Conservation (phyloP, 345 rosid genomes). For the Psidium friedrichsthalianum region DNA sequence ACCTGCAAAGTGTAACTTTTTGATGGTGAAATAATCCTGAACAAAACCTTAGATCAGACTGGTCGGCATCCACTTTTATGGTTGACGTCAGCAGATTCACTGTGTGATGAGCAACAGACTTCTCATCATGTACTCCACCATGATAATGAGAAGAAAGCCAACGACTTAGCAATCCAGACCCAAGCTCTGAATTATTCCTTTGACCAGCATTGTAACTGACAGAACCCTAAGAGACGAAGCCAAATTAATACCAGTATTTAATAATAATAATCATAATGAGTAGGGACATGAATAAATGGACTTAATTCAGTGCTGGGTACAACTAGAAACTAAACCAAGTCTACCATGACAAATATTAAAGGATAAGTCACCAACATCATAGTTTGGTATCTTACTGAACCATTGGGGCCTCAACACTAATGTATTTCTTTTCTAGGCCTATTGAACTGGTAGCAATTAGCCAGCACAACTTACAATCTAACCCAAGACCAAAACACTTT, state of each 20-base stretch:
- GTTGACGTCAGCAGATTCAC: slow-evolving; percentile 99
- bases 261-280: neutral
- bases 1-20: slow-evolving; percentile 99
- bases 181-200: slow-evolving; percentile 92
- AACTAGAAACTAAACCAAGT: neutral
- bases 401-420: neutral
- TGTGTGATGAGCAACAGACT: slow-evolving; percentile 97
- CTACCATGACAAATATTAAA: neutral
- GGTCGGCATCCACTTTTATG: slow-evolving; percentile 93
- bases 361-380: neutral
- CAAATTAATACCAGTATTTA: neutral
- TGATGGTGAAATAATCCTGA: slow-evolving; percentile 94
- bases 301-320: neutral
- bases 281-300: neutral
- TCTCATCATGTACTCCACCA: slow-evolving; percentile 96
- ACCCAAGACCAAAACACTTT: neutral
- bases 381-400: neutral
- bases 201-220: slow-evolving; percentile 69
- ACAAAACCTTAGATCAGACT: slow-evolving; percentile 96
- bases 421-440: neutral
- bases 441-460: neutral
- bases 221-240: slow-evolving; percentile 38
- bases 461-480: neutral
- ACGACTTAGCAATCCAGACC: slow-evolving; percentile 88
- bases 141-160: slow-evolving; percentile 96